These are phyloP conservation scores for Gremmenia infestans DNA, from an alignment of 2,329 filamentous ascomycete genomes.

Conservation along the genomic window DNA sequence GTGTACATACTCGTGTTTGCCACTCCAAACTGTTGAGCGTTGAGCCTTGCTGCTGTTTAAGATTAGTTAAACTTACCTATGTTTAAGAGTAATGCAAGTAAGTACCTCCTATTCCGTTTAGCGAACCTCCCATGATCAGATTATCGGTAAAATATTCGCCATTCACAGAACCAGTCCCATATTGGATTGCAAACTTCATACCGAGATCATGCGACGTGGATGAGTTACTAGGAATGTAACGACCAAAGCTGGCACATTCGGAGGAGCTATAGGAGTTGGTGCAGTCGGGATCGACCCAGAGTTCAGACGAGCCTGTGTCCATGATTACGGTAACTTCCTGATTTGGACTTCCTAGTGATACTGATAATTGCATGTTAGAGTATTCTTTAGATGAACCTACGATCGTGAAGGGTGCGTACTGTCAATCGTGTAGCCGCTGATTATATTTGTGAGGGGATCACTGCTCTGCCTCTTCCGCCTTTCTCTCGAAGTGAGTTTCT, in stretches of 20 bases:
- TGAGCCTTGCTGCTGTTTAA: constrained; percentile 1
- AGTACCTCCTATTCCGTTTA: not conserved
- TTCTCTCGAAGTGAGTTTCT: not conserved
- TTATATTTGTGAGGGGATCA: not conserved
- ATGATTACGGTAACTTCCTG: constrained; percentile 37
- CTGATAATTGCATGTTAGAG: constrained; percentile 27
- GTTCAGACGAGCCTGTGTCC: constrained; percentile 39
- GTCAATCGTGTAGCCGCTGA: not conserved
- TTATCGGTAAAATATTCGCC: constrained; percentile 10
- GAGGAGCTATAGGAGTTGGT: constrained; percentile 17
- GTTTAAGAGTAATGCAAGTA: not conserved
- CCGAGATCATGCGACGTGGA: constrained; percentile 1
- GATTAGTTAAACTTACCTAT: not conserved
- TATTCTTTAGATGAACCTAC: not conserved
- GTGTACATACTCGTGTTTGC: not conserved
- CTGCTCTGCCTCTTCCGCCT: not conserved
- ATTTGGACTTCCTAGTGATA: constrained; percentile 36
- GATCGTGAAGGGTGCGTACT: not conserved
- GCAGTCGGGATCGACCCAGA: constrained; percentile 41
- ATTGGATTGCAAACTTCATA: not conserved
- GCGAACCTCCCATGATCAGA: constrained; percentile 10
- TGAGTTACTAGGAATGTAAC: constrained; percentile 2
- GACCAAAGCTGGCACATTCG: not conserved
- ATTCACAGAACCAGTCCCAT: constrained; percentile 7
- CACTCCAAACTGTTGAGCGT: constrained; percentile 9